Conservation (phyloP, 768 basidiomycete species). For the Leucocoprinus leucothites region DNA sequence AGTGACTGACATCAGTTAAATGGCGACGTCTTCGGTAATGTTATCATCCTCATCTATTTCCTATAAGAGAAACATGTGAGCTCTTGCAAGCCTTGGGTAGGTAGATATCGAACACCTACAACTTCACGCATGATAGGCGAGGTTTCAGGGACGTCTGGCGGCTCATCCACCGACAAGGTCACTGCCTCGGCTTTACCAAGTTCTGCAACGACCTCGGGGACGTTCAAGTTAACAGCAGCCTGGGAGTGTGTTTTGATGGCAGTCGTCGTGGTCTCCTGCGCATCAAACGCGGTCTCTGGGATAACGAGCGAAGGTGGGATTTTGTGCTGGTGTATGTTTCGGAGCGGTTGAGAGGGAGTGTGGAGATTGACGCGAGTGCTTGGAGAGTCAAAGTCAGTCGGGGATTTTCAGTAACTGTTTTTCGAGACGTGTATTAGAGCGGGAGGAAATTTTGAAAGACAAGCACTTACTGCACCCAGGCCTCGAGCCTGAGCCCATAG, state of each 20-base stretch:
- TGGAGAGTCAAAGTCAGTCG: background rate
- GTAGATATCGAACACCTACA: slow-evolving; percentile 23
- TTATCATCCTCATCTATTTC: slow-evolving; percentile 19
- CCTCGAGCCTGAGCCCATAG: background rate
- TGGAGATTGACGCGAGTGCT: slow-evolving; percentile 13
- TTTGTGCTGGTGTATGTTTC: slow-evolving; percentile 42
- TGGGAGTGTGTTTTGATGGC: slow-evolving; percentile 56
- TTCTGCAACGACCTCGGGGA: slow-evolving; percentile 12
- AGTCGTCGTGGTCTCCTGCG: slow-evolving; percentile 51
- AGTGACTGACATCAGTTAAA: slow-evolving; percentile 58
- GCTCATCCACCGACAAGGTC: slow-evolving; percentile 36
- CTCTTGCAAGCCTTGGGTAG: background rate
- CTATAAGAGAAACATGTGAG: slow-evolving; percentile 19
- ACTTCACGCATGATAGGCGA: slow-evolving; percentile 49
- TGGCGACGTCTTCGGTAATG: slow-evolving; percentile 46
- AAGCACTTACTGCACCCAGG: slow-evolving; percentile 1
- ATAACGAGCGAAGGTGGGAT: slow-evolving; percentile 52
- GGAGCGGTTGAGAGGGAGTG: slow-evolving; percentile 35
- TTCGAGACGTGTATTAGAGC: slow-evolving; percentile 50
- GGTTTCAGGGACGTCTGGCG: slow-evolving; percentile 56
- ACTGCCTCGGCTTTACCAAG: slow-evolving; percentile 40
- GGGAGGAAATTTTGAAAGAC: background rate
- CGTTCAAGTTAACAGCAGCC: slow-evolving; percentile 34
- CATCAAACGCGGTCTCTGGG: slow-evolving; percentile 51
- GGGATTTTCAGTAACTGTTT: slow-evolving; percentile 38